Percentiles rank a stretch among this genome's conserved stretches.
These are phyloP conservation scores for Talaromyces adpressus DNA, from an alignment of 495 filamentous ascomycete genomes.

Conservation along the genomic window DNA sequence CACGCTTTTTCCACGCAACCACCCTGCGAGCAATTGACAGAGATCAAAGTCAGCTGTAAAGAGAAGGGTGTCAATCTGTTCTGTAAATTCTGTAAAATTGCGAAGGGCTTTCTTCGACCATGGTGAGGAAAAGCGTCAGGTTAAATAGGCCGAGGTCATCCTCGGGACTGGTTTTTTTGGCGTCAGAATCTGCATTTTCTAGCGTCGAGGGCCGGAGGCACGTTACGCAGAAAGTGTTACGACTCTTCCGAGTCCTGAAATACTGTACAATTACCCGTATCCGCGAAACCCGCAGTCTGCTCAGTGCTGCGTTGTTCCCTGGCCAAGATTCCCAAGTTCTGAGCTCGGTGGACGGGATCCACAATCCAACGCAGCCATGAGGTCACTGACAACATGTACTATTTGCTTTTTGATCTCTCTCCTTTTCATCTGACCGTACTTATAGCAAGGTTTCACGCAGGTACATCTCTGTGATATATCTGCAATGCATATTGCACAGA, in stretches of 20 bases:
- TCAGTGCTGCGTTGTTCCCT: not conserved
- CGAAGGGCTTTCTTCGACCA: not conserved
- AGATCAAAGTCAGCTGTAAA: not conserved
- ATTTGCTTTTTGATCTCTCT: not conserved
- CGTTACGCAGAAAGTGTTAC: too few species aligned
- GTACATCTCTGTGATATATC: not conserved
- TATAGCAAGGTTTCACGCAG: not conserved
- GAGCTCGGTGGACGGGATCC: not conserved
- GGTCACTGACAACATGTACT: not conserved
- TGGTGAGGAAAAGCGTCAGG: not conserved
- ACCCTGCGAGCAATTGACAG: not conserved
- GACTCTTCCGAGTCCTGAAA: not conserved
- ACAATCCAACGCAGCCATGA: conserved; percentile 6
- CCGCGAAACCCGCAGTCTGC: not conserved
- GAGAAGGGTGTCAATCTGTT: not conserved
- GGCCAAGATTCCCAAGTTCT: not conserved
- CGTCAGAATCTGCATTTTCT: not conserved
- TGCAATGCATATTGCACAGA: not conserved
- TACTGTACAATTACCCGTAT: not conserved
- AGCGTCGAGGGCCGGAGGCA: not conserved
- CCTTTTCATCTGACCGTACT: not conserved
- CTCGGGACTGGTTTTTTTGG: not conserved
- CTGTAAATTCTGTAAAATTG: not conserved
- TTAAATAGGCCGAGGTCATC: conserved; percentile 3
- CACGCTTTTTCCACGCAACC: not conserved